Base-by-base conservation (phyloP, 495 filamentous ascomycete species). In the Aspergillus wentii region DNA sequence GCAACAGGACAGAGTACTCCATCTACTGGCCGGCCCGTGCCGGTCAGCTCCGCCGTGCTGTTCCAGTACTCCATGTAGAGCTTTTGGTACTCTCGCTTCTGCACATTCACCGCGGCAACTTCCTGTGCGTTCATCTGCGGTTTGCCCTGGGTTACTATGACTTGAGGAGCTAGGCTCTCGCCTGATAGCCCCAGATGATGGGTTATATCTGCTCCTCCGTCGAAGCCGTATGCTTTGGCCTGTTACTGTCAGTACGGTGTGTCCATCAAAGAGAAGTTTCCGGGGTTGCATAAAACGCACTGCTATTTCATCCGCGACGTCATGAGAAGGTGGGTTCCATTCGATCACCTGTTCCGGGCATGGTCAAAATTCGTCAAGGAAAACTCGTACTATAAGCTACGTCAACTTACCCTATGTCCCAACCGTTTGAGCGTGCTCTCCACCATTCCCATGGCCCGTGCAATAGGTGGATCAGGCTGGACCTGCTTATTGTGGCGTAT, bases 11-110 rank as follows among this genome's bases (percentile, higher is more conserved):
- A 62, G 21, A 80, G 66, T 2, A 80, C 22, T 16, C 64, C 76
- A 40, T 80, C 76, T 9, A 75, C 71, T 0, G 78, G 76, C 23
- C 76, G 59, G 9, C 77, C 78, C 2, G 75, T 82, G 8, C 67
- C 64, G 1, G 76, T 82, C 11, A 62, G 22, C 15, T 63, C 46
- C 1, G 56, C 59, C 0, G 80, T 85, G 29, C 57, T 72, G 45
- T 82, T 79, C 82, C 82, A 86, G 57, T 83, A 85, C 21, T 81
- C 78, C 69, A 80, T 69, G 44, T 84, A 83, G 30, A 71, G 65
- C 48, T 80, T 82, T 53, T 79, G 75, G 35, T 72, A 71, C 30
- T 75, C 61, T 8, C 80, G 68, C 43, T 78, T 75, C n/a, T 56
- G 48, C 8, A 85, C 57, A 38, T 83, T 85, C 13, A 68, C 43